phyloP scores from a whole-genome alignment of 1,139 yeast genomes.

The Pichia kudriavzevii region DNA sequence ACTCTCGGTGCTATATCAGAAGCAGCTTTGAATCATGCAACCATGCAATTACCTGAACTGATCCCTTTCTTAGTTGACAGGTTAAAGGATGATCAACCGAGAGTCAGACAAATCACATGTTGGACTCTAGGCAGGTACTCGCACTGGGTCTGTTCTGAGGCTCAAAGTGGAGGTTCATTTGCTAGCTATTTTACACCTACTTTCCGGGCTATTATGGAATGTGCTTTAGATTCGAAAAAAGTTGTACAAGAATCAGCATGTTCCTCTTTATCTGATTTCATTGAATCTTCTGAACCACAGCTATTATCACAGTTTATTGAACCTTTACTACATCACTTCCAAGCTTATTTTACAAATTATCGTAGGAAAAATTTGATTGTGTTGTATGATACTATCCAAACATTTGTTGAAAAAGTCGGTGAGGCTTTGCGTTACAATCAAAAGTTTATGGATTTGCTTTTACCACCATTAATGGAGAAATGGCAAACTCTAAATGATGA shows the following conservation, averaged over 20 bases:
- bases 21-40: constrained; percentile 70
- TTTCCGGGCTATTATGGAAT: constrained; percentile 62
- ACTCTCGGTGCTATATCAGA: constrained; percentile 95
- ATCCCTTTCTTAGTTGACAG: constrained; percentile 83
- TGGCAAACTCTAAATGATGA: constrained; percentile 72
- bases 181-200: constrained; percentile 70
- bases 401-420: constrained; percentile 75
- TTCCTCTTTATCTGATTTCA: constrained; percentile 73
- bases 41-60: constrained; percentile 67
- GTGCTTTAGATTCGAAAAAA: constrained; percentile 76
- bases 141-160: constrained; percentile 69
- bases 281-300: constrained; percentile 65
- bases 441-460: constrained; percentile 49
- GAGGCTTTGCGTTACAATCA: constrained; percentile 44
- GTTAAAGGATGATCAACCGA: constrained; percentile 65
- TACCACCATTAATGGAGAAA: constrained; percentile 75
- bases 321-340: constrained; percentile 62
- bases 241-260: constrained; percentile 95
- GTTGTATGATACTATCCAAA: constrained; percentile 86
- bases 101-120: constrained; percentile 88
- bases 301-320: constrained; percentile 51
- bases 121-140: constrained; percentile 91
- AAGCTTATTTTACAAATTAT: constrained; percentile 65
- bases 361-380: constrained; percentile 76
- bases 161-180: constrained; percentile 52